Evolutionary conservation across 441 rosid genomes (phyloP).

Genomic region (Euphorbia neoarborescens): DNA sequence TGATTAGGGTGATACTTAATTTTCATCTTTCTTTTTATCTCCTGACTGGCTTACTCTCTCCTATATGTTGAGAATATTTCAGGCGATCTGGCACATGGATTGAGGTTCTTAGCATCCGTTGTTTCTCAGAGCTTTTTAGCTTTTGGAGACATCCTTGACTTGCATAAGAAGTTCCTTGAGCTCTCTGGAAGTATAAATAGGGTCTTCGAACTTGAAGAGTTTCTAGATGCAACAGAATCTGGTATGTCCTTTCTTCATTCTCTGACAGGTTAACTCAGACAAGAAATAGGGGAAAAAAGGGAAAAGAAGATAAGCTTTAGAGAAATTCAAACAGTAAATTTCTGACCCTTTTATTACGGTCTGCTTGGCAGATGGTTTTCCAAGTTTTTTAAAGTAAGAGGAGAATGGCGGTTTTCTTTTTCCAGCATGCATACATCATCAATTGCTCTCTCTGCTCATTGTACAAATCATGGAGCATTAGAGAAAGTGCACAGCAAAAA

Average conservation of each 20-base stretch:
- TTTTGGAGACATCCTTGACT: conserved; percentile 92
- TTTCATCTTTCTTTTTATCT: not conserved
- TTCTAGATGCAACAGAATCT: conserved; percentile 75
- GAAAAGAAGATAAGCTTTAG: not conserved
- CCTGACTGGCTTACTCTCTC: not conserved
- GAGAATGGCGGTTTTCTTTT: not conserved
- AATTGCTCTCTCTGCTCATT: no score
- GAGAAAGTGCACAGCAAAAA: no score
- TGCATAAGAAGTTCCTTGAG: conserved; percentile 86
- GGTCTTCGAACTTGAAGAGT: conserved; percentile 92
- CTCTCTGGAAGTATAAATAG: conserved; percentile 92
- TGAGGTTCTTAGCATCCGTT: conserved; percentile 95
- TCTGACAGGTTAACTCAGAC: not conserved
- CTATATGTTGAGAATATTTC: conserved; percentile 22
- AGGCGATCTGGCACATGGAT: conserved; percentile 98
- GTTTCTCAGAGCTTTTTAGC: conserved; percentile 99
- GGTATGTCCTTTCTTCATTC: conserved; percentile 38
- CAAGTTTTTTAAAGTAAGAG: no score
- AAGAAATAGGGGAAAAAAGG: not conserved
- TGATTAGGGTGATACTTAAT: conserved; percentile 20
- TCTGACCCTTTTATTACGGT: no score
- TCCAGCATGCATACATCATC: no score
- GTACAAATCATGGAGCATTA: no score
- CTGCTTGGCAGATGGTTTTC: no score
- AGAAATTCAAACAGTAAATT: not conserved